Evolutionary conservation across 2,329 filamentous ascomycete species (phyloP).

Genomic region (Alternaria sp.): DNA sequence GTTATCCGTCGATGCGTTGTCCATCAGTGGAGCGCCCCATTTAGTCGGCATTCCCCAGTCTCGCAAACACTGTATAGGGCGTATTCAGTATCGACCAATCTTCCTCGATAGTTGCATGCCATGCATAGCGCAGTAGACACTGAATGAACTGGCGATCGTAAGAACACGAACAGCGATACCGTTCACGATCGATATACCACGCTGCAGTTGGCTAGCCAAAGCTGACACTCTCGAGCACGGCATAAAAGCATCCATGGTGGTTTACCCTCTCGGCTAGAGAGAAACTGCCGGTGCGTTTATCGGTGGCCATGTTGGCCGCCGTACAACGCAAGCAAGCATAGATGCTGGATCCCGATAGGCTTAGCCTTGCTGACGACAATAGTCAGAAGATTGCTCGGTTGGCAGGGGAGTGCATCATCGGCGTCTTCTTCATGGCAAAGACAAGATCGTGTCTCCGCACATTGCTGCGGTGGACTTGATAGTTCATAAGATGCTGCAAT

Average conservation of each 20-base stretch:
- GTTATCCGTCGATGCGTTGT: constrained; percentile 28
- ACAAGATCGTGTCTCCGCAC: constrained; percentile 15
- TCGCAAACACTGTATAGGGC: not conserved
- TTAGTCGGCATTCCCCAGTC: not conserved
- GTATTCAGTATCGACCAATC: not conserved
- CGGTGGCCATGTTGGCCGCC: constrained; percentile 1
- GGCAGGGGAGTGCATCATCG: constrained; percentile 22
- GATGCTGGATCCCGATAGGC: constrained; percentile 14
- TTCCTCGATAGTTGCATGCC: not conserved
- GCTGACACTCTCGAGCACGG: not conserved
- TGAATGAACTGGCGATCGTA: not conserved
- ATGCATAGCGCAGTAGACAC: not conserved
- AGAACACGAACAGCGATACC: not conserved
- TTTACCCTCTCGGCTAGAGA: constrained; percentile 8
- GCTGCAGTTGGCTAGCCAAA: not conserved
- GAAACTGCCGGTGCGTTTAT: constrained; percentile 12
- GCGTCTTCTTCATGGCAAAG: constrained; percentile 13
- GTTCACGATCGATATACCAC: not conserved
- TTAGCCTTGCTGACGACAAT: constrained; percentile 6
- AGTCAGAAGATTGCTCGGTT: not conserved
- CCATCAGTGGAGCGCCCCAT: constrained; percentile 6
- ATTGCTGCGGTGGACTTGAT: constrained; percentile 6
- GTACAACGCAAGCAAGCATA: constrained; percentile 23
- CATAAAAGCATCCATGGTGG: not conserved
- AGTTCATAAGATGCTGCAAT: not conserved